Evolutionary conservation across 2,329 filamentous ascomycete species (phyloP), one percentile per base, ranked within the genome.

Genomic region (Ceratocystiopsis brevicomis): DNA sequence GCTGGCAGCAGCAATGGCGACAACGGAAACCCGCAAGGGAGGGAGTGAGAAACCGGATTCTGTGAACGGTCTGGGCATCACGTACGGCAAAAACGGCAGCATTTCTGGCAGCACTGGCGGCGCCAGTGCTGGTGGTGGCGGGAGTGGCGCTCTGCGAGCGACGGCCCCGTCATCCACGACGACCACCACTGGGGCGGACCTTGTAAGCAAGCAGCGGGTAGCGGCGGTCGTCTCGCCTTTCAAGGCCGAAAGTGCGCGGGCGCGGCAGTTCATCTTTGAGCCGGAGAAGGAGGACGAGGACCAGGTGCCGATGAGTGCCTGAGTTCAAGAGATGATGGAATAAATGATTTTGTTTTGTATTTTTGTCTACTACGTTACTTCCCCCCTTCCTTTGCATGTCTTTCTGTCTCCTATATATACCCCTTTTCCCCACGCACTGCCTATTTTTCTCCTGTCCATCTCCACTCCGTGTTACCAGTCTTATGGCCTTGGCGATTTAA

Each of bases 61-160:
- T 14, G 38, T 42, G 34, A 48, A 48, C 14, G 60, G 59, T 11
- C 53, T 63, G 0, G 60, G 59, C 15, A 62, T 63, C 47, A 57
- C 57, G 6, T 61, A 59, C 44, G 55, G 56, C 43, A 59, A 61
- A 47, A 56, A 61, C 18, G 60, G 61, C 49, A 61, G 58, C 51
- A 32, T 37, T 6, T 21, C 39, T 33, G 15, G 36, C 11, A 14
- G 13, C 4, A 19, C 39, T 9, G 33, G 6, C 25, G 10, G 25
- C 25, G 10, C 25, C 6, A 10, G 25, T 30, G 25, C 5, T 11
- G 10, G 25, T 11, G 25, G 6, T 11, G 25, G 25, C 25, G 10
- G 25, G 5, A 11, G 25, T 10, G 25, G 25, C 25, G 33, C 13
- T 14, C 33, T 34, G 33, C 10, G 13, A 8, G 33, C 33, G 12